phyloP scores from a whole-genome alignment of 2,329 filamentous ascomycete species.

The Colletotrichum nymphaeae region DNA sequence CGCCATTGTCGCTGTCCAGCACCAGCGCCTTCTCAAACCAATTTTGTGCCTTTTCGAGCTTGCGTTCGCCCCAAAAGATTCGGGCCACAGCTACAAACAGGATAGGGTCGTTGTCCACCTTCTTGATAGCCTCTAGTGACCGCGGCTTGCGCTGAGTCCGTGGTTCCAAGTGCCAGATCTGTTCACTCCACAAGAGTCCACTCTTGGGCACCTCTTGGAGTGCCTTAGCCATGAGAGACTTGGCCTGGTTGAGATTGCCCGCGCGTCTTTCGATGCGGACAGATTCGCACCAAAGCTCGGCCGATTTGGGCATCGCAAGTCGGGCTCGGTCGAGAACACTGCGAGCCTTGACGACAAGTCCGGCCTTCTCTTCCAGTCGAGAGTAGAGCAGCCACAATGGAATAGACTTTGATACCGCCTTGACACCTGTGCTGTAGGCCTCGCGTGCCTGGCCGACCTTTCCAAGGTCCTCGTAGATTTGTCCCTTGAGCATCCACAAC shows the following conservation, averaged over 20 bases:
- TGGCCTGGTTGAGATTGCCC: constrained; percentile 84
- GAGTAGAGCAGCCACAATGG: constrained; percentile 91
- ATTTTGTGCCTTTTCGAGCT: constrained; percentile 90
- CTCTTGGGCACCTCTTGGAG: constrained; percentile 91
- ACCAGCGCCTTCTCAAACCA: constrained; percentile 98
- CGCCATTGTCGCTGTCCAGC: constrained; percentile 86
- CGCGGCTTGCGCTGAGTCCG: constrained; percentile 93
- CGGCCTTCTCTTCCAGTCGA: constrained; percentile 86
- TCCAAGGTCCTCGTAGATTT: constrained; percentile 89
- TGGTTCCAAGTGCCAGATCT: constrained; percentile 93
- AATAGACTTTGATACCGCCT: constrained; percentile 85
- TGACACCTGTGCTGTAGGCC: constrained; percentile 88
- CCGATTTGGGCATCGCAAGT: constrained; percentile 85
- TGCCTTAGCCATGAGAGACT: constrained; percentile 92
- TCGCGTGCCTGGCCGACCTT: constrained; percentile 88
- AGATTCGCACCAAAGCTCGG: constrained; percentile 92
- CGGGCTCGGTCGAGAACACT: constrained; percentile 93
- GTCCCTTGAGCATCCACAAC: constrained; percentile 98
- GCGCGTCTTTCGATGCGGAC: constrained; percentile 91
- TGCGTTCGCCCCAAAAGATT: constrained; percentile 95
- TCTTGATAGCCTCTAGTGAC: constrained; percentile 94
- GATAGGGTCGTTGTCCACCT: constrained; percentile 90
- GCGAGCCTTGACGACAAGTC: constrained; percentile 89
- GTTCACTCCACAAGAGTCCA: constrained; percentile 91
- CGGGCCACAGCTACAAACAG: constrained; percentile 92